A percentile compares a stretch with the other conserved stretches of the same genome.
phyloP scores from a whole-genome alignment of 441 rosid genomes.

The Metrosideros polymorpha region DNA sequence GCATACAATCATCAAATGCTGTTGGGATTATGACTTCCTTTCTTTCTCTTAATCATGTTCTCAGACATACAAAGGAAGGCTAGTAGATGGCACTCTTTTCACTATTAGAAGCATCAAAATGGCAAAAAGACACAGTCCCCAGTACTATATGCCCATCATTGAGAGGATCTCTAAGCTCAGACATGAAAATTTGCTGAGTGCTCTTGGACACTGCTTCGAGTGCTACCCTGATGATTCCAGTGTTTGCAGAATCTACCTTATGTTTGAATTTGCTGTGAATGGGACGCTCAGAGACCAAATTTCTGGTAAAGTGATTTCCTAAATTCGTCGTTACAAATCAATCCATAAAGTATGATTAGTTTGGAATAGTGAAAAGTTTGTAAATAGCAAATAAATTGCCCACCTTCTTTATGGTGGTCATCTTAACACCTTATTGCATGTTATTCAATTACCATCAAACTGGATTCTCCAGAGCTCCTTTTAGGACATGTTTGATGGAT shows the following conservation, averaged over 20 bases:
- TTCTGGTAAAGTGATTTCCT: slow-evolving; percentile 18
- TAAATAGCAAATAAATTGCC: background rate
- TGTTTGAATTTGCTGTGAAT: slow-evolving; percentile 35
- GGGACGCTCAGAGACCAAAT: slow-evolving; percentile 34
- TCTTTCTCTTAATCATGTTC: background rate
- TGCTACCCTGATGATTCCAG: slow-evolving; percentile 26
- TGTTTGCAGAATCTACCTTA: slow-evolving; percentile 21
- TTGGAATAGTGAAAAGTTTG: background rate
- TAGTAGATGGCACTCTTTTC: slow-evolving; percentile 26
- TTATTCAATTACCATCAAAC: background rate
- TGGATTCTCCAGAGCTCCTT: background rate
- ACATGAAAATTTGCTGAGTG: slow-evolving; percentile 41
- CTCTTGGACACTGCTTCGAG: slow-evolving; percentile 57
- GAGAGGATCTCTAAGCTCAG: slow-evolving; percentile 52
- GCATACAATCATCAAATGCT: background rate
- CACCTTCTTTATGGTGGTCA: background rate
- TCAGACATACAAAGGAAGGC: slow-evolving; percentile 40
- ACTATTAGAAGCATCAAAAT: slow-evolving; percentile 30
- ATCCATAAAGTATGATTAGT: background rate
- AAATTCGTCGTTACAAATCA: background rate
- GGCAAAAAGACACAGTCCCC: slow-evolving; percentile 26
- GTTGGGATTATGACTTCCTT: background rate
- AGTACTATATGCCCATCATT: slow-evolving; percentile 25
- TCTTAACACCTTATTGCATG: background rate
- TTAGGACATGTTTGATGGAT: background rate